A percentile compares a stretch with the other conserved stretches of the same genome.
Evolutionary conservation across 1,139 yeast genomes (phyloP).

Genomic region (Zhuliangozyma parablackwelliae): DNA sequence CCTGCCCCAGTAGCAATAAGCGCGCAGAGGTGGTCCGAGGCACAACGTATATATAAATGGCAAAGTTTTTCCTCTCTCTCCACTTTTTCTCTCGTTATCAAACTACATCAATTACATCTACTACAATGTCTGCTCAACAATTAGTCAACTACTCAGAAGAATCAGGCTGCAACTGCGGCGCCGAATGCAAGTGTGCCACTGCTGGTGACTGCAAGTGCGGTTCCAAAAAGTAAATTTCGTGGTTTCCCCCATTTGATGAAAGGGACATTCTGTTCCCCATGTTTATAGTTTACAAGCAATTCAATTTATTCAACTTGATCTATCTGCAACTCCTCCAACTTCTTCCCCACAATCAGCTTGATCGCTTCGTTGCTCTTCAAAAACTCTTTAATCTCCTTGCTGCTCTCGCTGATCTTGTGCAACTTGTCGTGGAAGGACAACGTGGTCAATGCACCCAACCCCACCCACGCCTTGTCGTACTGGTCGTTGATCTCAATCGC

Average conservation of each 20-base stretch:
- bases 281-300: too few relatives aligned
- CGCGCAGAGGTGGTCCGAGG: too few relatives aligned
- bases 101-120: not conserved
- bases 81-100: too few relatives aligned
- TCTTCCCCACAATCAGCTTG: slow-evolving; percentile 14
- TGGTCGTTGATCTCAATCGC: slow-evolving; percentile 72
- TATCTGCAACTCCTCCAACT: slow-evolving; percentile 16
- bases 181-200: slow-evolving; percentile 23
- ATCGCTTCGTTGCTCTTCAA: slow-evolving; percentile 21
- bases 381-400: slow-evolving; percentile 20
- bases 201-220: slow-evolving; percentile 20
- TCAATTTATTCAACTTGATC: slow-evolving; percentile 2
- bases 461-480: slow-evolving; percentile 74
- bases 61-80: too few relatives aligned
- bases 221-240: slow-evolving; percentile 12
- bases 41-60: too few relatives aligned
- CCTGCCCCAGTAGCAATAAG: too few relatives aligned
- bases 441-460: slow-evolving; percentile 45
- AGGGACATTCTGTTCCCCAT: too few relatives aligned
- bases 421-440: slow-evolving; percentile 20
- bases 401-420: slow-evolving; percentile 9
- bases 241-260: too few relatives aligned
- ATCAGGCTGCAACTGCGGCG: slow-evolving; percentile 20
- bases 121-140: slow-evolving; percentile 4
- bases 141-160: slow-evolving; percentile 14